Base-by-base conservation (phyloP, 2,329 filamentous ascomycete species). In the Colletotrichum musae region DNA sequence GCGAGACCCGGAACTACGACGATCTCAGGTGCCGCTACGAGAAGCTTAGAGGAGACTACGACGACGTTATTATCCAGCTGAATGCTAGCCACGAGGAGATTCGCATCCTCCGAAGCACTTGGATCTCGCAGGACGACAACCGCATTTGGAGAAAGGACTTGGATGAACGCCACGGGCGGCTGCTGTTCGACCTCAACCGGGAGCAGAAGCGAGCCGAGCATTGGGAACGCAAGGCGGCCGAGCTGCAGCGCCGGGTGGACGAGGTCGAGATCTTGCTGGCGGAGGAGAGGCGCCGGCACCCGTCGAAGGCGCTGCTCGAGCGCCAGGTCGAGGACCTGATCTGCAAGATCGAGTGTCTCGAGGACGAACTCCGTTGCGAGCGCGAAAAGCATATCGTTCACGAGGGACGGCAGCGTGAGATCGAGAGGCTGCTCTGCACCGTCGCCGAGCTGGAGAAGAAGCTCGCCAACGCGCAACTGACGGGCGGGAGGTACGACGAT, bases 121-220 rank as follows among this genome's bases (percentile, higher is more conserved):
- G 63, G 43, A 18, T 65, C 15, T 60, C 61, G 50, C 24, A 48
- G 6, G 67, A 70, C 3, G 67, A 70, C 10, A 67, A 52, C 18
- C 67, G 67, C 57, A 24, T 56, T 6, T 61, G 67, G 62, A 60
- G 67, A 24, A 43, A 61, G 28, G 67, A 67, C 5, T 52, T 67
- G 5, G 67, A 70, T 32, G 67, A 57, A 36, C 63, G 67, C 15
- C 60, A 67, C 39, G 50, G 56, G 47, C 57, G 63, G 32, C 36
- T 70, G 9, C 28, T 67, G 0, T 87, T 97, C 36, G 96, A 99
- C 75, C 87, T 99, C 7, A 96, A 98, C 77, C 94, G 94, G 72
- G 94, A 98, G 79, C 92, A 95, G 73, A 97, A 96, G 77, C 91
- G 94, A 15, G 95, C 98, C 73, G 96, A 98, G 78, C 96, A 99